Conservation (phyloP, 2,329 filamentous ascomycete species). For the Aureobasidium sp. region DNA sequence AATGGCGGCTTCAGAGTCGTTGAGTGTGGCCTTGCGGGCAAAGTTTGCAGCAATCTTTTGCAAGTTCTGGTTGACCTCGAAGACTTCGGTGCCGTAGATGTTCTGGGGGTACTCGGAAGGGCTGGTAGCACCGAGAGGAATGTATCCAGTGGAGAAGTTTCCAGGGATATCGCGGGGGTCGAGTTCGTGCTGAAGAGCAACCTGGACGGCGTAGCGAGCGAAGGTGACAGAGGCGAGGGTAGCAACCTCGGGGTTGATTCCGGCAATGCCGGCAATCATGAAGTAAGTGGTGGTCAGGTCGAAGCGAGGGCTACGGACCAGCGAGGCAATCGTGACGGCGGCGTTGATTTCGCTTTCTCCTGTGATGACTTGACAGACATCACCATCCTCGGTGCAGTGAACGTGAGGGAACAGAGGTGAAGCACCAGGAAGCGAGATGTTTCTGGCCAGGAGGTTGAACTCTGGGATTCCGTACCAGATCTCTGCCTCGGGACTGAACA, state of each 20-base stretch:
- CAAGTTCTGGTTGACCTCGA: constrained; percentile 33
- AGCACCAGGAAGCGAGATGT: constrained; percentile 28
- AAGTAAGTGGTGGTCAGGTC: constrained; percentile 63
- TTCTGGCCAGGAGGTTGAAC: constrained; percentile 27
- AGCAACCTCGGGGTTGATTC: constrained; percentile 60
- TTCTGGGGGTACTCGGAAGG: constrained; percentile 38
- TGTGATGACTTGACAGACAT: constrained; percentile 60
- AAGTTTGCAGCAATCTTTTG: constrained; percentile 28
- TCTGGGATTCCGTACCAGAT: constrained; percentile 22
- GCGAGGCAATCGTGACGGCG: constrained; percentile 53
- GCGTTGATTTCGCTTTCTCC: constrained; percentile 61
- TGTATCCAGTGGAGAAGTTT: constrained; percentile 60
- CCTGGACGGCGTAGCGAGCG: constrained; percentile 62
- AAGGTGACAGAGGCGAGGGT: constrained; percentile 61
- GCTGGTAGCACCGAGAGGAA: constrained; percentile 51
- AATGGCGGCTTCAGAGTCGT: constrained; percentile 29
- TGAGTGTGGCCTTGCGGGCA: constrained; percentile 28
- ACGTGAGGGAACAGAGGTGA: constrained; percentile 32
- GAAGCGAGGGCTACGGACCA: constrained; percentile 54
- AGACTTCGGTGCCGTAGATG: constrained; percentile 37
- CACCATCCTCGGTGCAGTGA: constrained; percentile 53
- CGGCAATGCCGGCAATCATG: constrained; percentile 62
- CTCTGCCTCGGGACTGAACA: constrained; percentile 39
- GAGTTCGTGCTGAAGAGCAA: constrained; percentile 68
- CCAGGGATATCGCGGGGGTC: constrained; percentile 59